These are phyloP conservation scores for Zygosaccharomyces sapae DNA, from an alignment of 1,139 yeast genomes.

Conservation along the genomic window DNA sequence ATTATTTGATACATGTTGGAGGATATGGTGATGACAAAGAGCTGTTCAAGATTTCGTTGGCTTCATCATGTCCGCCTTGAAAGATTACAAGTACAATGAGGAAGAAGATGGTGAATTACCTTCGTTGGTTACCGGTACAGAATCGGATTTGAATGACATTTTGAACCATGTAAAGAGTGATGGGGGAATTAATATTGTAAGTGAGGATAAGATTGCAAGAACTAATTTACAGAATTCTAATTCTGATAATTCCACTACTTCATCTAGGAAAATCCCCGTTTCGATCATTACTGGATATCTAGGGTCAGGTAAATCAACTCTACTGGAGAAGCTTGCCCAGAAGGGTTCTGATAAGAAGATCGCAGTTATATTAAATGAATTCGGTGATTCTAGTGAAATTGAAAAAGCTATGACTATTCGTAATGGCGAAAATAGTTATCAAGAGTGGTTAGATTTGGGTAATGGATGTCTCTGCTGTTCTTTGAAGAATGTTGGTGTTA, in stretches of 20 bases:
- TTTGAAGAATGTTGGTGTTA: conserved; percentile 88
- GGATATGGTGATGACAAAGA: not conserved
- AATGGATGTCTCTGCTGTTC: conserved; percentile 97
- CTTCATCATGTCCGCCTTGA: conserved; percentile 29
- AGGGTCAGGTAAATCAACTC: conserved; percentile 92
- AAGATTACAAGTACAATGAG: conserved; percentile 29
- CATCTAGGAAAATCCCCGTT: conserved; percentile 66
- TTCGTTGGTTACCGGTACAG: conserved; percentile 44
- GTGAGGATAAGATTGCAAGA: conserved; percentile 29
- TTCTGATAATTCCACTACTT: conserved; percentile 12
- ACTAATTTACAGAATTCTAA: conserved; percentile 32
- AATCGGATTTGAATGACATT: conserved; percentile 29
- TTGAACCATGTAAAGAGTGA: conserved; percentile 25
- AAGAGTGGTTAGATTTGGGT: conserved; percentile 94
- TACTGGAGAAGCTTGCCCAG: conserved; percentile 68
- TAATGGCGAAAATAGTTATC: conserved; percentile 56
- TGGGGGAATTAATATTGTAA: conserved; percentile 32
- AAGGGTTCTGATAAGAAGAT: conserved; percentile 57
- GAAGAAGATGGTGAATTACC: conserved; percentile 49
- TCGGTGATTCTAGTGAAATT: conserved; percentile 83
- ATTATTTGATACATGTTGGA: not conserved
- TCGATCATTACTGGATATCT: conserved; percentile 91
- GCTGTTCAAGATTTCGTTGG: not conserved
- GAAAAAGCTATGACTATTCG: conserved; percentile 81
- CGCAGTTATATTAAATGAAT: conserved; percentile 88